Base-by-base conservation (phyloP, 2,329 filamentous ascomycete genomes). In the Penicillium sp. region DNA sequence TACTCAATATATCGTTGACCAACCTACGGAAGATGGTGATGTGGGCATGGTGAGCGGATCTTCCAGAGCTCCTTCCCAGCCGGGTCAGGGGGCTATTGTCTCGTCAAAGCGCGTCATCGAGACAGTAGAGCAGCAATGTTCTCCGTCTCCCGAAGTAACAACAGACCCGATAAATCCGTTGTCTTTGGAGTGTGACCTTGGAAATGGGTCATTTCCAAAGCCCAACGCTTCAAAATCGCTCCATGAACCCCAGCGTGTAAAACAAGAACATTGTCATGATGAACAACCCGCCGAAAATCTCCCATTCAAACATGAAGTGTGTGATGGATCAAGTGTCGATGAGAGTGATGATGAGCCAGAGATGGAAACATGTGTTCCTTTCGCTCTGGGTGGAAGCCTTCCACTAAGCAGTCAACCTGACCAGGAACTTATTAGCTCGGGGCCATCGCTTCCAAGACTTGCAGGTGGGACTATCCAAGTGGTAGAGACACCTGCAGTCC, bases 301-400 rank as follows among this genome's bases (percentile, higher is more conserved):
- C 11, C 13, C 32, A 9, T 6, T 22, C 31, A 13, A 3, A 5
- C n/a, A 24, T 20, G 49, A 50, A 13, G 20, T 34, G 4, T 7
- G 16, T 10, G 50, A 56, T 31, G 57, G 62, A 29, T 62, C 59
- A 18, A 52, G 48, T 39, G 63, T 64, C 39, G 50, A 51, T 34
- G 63, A 66, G 47, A 70, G 69, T 45, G 68, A 73, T 6, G 71
- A 74, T 6, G 71, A 74, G 7, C 70, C 70, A 7, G 61, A 68
- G 22, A 73, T 75, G 72, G 71, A 74, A 46, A 66, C 65, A 14
- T 68, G 66, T 51, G 58, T 74, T n/a, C 72, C 72, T 20, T 63
- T 59, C 49, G 66, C 70, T 20, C 62, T 74, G 5, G 64, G 60
- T 10, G 57, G 58, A 35, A 59, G 49, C 32, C 56, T 64, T 20